Conservation (phyloP, 768 basidiomycete species). For the Rhodosporidiobolus odoratus region DNA sequence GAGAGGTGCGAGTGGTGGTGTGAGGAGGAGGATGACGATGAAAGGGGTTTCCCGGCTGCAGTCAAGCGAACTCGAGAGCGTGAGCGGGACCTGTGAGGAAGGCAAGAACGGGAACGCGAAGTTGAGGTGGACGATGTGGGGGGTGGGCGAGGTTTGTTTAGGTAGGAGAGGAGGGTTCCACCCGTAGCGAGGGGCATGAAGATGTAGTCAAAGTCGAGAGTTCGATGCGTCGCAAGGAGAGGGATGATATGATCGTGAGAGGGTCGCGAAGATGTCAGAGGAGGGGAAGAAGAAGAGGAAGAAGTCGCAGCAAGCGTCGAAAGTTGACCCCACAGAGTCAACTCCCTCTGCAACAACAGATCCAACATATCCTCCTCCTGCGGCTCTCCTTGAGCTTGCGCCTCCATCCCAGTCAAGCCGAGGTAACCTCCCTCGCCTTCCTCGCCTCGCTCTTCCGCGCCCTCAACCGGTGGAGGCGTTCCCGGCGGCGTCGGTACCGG, state of each 20-base stretch:
- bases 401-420: too few species aligned
- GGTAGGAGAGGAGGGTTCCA: conserved; percentile 76
- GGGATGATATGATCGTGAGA: conserved; percentile 78
- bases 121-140: conserved; percentile 45
- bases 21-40: neutral
- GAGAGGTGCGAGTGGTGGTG: neutral
- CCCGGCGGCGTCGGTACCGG: too few species aligned
- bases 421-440: neutral
- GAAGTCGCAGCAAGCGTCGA: neutral
- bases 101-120: neutral
- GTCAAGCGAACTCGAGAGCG: neutral
- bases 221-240: conserved; percentile 62
- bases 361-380: conserved; percentile 3
- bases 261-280: neutral
- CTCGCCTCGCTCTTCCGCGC: neutral
- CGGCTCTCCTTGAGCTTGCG: neutral
- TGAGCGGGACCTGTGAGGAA: neutral
- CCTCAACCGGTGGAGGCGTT: neutral
- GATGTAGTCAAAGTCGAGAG: conserved; percentile 65
- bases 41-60: neutral
- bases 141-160: conserved; percentile 58
- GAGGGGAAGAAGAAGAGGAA: neutral
- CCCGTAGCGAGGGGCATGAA: conserved; percentile 78
- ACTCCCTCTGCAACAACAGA: conserved; percentile 8
- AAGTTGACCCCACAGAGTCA: conserved; percentile 5